A percentile compares a stretch with the other conserved stretches of the same genome.
Conservation (phyloP, 2,329 filamentous ascomycete species). For the Trichoderma polysporum region DNA sequence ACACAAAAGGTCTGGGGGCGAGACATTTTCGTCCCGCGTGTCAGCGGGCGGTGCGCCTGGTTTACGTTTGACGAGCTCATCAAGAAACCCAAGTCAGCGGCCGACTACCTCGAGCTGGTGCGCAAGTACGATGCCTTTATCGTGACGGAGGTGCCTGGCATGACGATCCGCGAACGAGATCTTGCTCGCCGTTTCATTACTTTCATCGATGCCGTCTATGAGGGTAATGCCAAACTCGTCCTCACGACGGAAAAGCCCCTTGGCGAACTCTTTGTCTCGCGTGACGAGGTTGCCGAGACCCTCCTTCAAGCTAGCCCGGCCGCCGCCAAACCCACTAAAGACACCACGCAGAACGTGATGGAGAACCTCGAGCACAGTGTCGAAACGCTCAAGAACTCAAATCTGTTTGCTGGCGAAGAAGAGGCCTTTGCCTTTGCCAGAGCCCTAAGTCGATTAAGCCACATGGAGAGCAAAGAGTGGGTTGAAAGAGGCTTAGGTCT, state of each 20-base stretch:
- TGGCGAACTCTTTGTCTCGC: constrained; percentile 79
- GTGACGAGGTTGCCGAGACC: constrained; percentile 62
- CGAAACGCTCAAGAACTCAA: constrained; percentile 78
- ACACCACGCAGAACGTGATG: constrained; percentile 77
- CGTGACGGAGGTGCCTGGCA: constrained; percentile 85
- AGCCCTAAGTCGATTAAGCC: constrained; percentile 76
- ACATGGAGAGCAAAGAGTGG: constrained; percentile 96
- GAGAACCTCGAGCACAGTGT: constrained; percentile 86
- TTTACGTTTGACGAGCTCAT: constrained; percentile 95
- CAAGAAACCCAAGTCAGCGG: constrained; percentile 81
- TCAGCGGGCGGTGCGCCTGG: constrained; percentile 82
- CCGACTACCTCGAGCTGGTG: constrained; percentile 91
- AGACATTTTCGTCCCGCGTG: constrained; percentile 81
- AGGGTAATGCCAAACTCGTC: constrained; percentile 88
- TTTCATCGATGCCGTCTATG: constrained; percentile 95
- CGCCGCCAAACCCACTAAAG: constrained; percentile 46
- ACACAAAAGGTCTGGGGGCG: constrained; percentile 89
- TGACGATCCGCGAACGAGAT: constrained; percentile 84
- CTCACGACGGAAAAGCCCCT: constrained; percentile 86
- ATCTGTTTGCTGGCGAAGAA: constrained; percentile 90
- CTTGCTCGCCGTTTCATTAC: constrained; percentile 93
- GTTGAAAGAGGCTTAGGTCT: constrained; percentile 77
- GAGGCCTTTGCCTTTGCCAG: constrained; percentile 95
- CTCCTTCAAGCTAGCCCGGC: constrained; percentile 52
- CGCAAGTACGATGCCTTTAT: constrained; percentile 90